Evolutionary conservation across 2,329 filamentous ascomycete species (phyloP).

Genomic region (Diaporthe australafricana): DNA sequence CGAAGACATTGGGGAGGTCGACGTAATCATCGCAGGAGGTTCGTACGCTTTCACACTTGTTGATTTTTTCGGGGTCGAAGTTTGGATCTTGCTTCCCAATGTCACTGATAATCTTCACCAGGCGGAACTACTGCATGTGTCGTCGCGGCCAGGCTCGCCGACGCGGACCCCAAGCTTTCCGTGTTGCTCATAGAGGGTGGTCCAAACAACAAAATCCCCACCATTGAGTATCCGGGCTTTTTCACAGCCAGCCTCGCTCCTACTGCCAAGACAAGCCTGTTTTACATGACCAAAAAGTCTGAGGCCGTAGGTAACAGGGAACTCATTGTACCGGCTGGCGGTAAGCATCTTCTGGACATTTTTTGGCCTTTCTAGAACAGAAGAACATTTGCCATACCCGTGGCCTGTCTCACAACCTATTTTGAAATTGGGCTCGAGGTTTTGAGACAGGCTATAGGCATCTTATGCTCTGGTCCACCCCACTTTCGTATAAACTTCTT

Average conservation of each 20-base stretch:
- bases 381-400: no score
- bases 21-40: constrained; percentile 64
- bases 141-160: constrained; percentile 60
- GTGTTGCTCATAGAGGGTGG: constrained; percentile 66
- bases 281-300: constrained; percentile 60
- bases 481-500: no score
- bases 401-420: no score
- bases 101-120: constrained; percentile 31
- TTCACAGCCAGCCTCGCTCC: constrained; percentile 61
- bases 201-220: constrained; percentile 61
- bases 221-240: constrained; percentile 60
- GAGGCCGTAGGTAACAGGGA: constrained; percentile 56
- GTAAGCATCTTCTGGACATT: no score
- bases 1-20: constrained; percentile 54
- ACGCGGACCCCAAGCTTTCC: constrained; percentile 59
- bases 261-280: constrained; percentile 55
- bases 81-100: no score
- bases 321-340: constrained; percentile 50
- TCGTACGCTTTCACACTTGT: constrained; percentile 17
- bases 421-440: no score
- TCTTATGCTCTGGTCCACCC: no score
- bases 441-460: no score
- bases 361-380: no score
- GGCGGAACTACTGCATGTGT: constrained; percentile 62
- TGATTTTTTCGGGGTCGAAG: no score